Evolutionary conservation across 2,329 filamentous ascomycete genomes (phyloP), one percentile per base, ranked within the genome.

Genomic region (Malbranchea zuffiana): DNA sequence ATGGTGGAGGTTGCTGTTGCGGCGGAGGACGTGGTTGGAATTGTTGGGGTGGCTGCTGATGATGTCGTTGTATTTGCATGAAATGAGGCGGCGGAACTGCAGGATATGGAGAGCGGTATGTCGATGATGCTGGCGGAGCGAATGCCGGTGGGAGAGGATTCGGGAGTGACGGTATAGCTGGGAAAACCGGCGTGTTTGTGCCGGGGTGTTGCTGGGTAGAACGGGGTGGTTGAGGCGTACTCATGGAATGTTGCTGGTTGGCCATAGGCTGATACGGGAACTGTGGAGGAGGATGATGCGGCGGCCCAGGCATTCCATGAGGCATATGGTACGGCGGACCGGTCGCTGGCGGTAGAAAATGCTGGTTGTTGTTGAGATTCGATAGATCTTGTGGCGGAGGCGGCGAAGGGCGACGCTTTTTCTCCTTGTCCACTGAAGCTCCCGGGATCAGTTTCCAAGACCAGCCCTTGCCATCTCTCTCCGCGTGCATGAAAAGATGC

Each of bases 401-500:
- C 40, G 60, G 60, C 28, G 60, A 62, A 15, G 60, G 60, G 24
- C 60, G 54, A 55, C 74, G 71, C 47, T 66, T 66, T 53, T 65
- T 66, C 47, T 73, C 69, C 47, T 74, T 75, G 45, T 76, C 72
- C 27, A 77, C 72, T 3, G 72, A 72, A 4, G 72, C 66, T 7
- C 70, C 68, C 16, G 69, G 67, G 31, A 74, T 69, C 47, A 78
- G 67, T 38, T 69, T 67, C 75, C 75, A 79, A 35, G 74, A 69
- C 61, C 70, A 76, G 31, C 75, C 75, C 54, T 78, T 78, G 37
- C 74, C 75, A 51, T 68, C 66, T 51, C 63, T 71, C 45, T 76
- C 72, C 11, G 70, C 72, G 47, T 76, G 74, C 51, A 70, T 67
- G 49, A 78, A 78, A 32, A 56, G 66, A 61, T 57, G 71, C 50